Evolutionary conservation across 1,284 basidiomycete genomes (phyloP).

Genomic region (Cryptococcus sp.): DNA sequence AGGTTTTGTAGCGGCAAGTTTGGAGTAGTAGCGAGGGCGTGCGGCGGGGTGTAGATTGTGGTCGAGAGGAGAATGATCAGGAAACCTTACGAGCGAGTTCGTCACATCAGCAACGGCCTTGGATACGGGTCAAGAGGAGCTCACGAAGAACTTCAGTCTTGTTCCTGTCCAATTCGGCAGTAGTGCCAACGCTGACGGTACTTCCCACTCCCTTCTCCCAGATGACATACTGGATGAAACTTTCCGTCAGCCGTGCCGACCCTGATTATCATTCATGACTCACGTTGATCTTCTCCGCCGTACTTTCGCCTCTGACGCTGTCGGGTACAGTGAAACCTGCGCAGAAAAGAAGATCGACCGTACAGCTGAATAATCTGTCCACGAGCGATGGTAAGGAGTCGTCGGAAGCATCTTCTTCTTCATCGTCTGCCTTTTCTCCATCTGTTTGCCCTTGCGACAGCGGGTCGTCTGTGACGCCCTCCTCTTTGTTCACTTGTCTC

Average conservation of each 20-base stretch:
- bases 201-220: conserved; percentile 91
- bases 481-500: conserved; percentile 11
- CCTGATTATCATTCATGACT: conserved; percentile 10
- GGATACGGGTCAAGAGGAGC: conserved; percentile 5
- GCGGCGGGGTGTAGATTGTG: conserved; percentile 78
- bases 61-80: conserved; percentile 80
- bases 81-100: conserved; percentile 51
- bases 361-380: conserved; percentile 72
- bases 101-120: not conserved
- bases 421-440: conserved; percentile 8
- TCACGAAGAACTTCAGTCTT: conserved; percentile 77
- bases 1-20: conserved; percentile 74
- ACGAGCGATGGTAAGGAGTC: conserved; percentile 68
- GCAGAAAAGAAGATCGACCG: conserved; percentile 83
- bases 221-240: conserved; percentile 48
- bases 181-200: conserved; percentile 69
- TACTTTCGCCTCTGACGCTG: conserved; percentile 67
- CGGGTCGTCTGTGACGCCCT: conserved; percentile 23
- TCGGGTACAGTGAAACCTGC: conserved; percentile 85
- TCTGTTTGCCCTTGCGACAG: conserved; percentile 27
- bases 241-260: not conserved
- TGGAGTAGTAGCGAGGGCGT: conserved; percentile 66
- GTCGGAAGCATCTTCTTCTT: conserved; percentile 33
- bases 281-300: conserved; percentile 71
- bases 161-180: conserved; percentile 70